Evolutionary conservation across 441 rosid genomes (phyloP).

Genomic region (Erysimum pusillum): DNA sequence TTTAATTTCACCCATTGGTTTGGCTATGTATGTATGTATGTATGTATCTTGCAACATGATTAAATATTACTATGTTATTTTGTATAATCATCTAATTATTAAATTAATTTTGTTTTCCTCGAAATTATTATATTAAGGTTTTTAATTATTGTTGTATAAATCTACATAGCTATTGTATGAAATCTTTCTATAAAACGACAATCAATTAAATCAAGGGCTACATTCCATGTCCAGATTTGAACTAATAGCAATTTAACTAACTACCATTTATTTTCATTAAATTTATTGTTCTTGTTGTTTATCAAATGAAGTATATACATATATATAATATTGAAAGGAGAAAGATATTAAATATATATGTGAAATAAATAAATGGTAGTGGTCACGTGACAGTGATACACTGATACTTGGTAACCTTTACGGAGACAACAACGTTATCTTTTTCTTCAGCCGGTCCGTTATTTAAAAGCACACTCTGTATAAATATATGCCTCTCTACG

Average conservation of each 20-base stretch:
- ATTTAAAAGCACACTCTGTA: slow-evolving; percentile 41
- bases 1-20: no score
- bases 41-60: no score
- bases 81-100: background rate
- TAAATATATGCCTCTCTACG: slow-evolving; percentile 46
- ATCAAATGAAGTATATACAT: background rate
- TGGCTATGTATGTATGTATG: no score
- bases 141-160: no score
- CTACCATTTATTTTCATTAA: background rate
- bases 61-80: no score
- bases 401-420: slow-evolving; percentile 43
- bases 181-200: no score
- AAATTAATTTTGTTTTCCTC: background rate
- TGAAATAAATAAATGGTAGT: slow-evolving; percentile 30
- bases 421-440: slow-evolving; percentile 47
- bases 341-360: background rate
- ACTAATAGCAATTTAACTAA: no score
- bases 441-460: slow-evolving; percentile 40
- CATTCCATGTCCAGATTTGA: no score
- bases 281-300: background rate
- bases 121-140: background rate
- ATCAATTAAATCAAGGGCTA: no score
- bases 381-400: slow-evolving; percentile 44
- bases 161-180: no score
- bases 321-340: background rate